A percentile compares a stretch with the other conserved stretches of the same genome.
These are phyloP conservation scores for Jacaranda copaia DNA, from an alignment of 257 asterid species.

Conservation along the genomic window DNA sequence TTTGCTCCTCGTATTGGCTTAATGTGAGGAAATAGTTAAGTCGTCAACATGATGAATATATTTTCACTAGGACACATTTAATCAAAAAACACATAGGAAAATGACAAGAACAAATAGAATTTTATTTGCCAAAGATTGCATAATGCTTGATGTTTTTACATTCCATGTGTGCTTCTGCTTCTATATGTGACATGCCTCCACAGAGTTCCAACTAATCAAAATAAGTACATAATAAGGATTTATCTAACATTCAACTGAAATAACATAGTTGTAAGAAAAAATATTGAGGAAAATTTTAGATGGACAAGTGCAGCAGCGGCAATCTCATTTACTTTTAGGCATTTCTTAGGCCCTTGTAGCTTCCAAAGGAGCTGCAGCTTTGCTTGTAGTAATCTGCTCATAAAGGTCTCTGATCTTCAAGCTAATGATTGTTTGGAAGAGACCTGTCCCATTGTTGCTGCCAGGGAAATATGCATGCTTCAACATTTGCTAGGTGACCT, in stretches of 20 bases:
- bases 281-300: not conserved
- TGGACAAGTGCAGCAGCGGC: not conserved
- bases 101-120: not conserved
- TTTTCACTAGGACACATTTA: not conserved
- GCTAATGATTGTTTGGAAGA: slow-evolving; percentile 90
- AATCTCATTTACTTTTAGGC: not conserved
- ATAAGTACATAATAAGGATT: slow-evolving; percentile 46
- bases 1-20: not conserved
- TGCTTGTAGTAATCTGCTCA: slow-evolving; percentile 79
- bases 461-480: slow-evolving; percentile 96
- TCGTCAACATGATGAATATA: not conserved
- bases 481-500: slow-evolving; percentile 96
- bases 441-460: slow-evolving; percentile 97
- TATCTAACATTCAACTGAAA: slow-evolving; percentile 44
- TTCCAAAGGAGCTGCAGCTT: slow-evolving; percentile 59
- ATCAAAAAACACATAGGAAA: not conserved
- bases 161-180: slow-evolving; percentile 38
- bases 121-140: slow-evolving; percentile 24
- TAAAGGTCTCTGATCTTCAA: slow-evolving; percentile 90
- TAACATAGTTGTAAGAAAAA: slow-evolving; percentile 43
- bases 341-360: slow-evolving; percentile 73
- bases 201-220: slow-evolving; percentile 46
- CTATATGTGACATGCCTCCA: slow-evolving; percentile 73
- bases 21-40: not conserved
- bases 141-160: not conserved